phyloP scores from a whole-genome alignment of 2,329 filamentous ascomycete genomes.

The Hypocrella siamensis region DNA sequence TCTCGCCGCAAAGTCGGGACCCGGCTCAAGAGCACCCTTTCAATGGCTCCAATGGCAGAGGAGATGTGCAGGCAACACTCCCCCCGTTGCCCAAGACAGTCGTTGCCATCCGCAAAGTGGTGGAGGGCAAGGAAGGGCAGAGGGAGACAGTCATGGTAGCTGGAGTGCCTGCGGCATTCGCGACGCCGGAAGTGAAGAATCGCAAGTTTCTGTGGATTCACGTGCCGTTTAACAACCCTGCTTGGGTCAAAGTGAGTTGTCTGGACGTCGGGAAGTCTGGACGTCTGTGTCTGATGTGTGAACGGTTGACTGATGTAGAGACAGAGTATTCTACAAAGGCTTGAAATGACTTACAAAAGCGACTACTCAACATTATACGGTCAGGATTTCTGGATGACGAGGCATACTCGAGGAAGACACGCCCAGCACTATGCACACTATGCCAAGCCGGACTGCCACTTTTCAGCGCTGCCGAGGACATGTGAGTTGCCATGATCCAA shows the following conservation, averaged over 20 bases:
- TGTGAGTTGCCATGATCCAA: too few species aligned
- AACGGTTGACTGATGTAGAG: neutral
- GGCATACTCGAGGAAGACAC: slow-evolving; percentile 31
- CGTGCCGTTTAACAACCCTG: slow-evolving; percentile 38
- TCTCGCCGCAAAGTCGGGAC: slow-evolving; percentile 19
- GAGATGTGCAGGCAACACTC: slow-evolving; percentile 9
- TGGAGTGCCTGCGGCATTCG: slow-evolving; percentile 14
- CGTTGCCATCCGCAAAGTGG: slow-evolving; percentile 13
- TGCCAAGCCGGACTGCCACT: slow-evolving; percentile 31
- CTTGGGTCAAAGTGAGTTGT: slow-evolving; percentile 37
- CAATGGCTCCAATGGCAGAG: neutral
- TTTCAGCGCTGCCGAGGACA: slow-evolving; percentile 22
- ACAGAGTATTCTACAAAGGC: slow-evolving; percentile 28
- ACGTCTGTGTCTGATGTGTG: neutral
- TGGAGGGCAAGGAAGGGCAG: slow-evolving; percentile 7
- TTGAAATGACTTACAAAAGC: slow-evolving; percentile 20
- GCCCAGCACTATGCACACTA: slow-evolving; percentile 33
- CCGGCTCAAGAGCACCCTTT: neutral
- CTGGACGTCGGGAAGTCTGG: neutral
- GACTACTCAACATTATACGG: slow-evolving; percentile 24
- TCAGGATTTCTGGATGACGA: slow-evolving; percentile 31
- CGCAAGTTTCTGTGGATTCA: slow-evolving; percentile 44
- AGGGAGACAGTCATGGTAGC: slow-evolving; percentile 14
- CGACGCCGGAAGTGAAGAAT: slow-evolving; percentile 15
- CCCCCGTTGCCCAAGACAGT: slow-evolving; percentile 18